phyloP scores from a whole-genome alignment of 257 asterid genomes.

The Penstemon eatonii region DNA sequence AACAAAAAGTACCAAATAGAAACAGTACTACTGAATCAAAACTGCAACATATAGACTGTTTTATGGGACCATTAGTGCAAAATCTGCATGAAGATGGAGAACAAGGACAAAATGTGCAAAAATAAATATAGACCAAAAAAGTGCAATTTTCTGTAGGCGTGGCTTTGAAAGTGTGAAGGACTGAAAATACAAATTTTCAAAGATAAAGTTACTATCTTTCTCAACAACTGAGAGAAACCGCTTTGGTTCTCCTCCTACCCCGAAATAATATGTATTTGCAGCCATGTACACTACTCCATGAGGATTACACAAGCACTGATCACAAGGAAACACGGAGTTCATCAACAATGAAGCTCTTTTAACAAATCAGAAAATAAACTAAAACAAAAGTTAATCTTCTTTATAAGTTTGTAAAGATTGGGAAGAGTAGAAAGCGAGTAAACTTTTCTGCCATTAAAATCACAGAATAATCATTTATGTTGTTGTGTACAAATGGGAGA shows the following conservation, averaged over 20 bases:
- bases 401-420: slow-evolving; percentile 59
- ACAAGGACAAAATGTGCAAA: too few species aligned
- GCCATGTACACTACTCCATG: slow-evolving; percentile 87
- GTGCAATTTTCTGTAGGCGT: too few species aligned
- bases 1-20: too few species aligned
- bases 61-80: too few species aligned
- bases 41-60: too few species aligned
- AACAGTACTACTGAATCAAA: too few species aligned
- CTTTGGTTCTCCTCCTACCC: slow-evolving; percentile 98
- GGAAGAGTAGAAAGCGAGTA: slow-evolving; percentile 78
- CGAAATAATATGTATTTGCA: slow-evolving; percentile 91
- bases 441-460: slow-evolving; percentile 96
- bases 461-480: slow-evolving; percentile 55
- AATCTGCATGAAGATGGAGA: too few species aligned
- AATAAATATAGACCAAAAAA: too few species aligned
- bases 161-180: too few species aligned
- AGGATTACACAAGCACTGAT: slow-evolving; percentile 61
- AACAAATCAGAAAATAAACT: slow-evolving; percentile 1
- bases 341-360: slow-evolving; percentile 1
- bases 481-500: slow-evolving; percentile 39
- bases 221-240: slow-evolving; percentile 72
- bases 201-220: slow-evolving; percentile 62
- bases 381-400: slow-evolving; percentile 51
- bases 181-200: neutral
- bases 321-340: slow-evolving; percentile 23